These are phyloP conservation scores for Nicotiana benthamiana DNA, from an alignment of 257 asterid genomes.

Conservation along the genomic window DNA sequence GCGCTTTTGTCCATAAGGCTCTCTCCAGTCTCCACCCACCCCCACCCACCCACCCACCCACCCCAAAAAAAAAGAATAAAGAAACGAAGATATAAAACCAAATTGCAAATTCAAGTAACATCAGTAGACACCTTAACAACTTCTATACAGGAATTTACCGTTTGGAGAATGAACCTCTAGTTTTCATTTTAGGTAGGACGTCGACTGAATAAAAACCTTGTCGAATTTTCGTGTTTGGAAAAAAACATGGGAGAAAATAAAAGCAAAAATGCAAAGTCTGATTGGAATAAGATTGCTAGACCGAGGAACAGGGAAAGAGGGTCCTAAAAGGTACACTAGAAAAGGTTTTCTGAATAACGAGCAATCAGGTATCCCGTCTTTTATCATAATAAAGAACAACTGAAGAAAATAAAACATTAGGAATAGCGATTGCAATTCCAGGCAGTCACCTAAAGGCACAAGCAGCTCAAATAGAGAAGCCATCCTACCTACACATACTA, in stretches of 20 bases:
- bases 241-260: not conserved
- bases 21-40: not conserved
- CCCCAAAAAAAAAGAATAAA: not conserved
- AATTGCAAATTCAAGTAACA: not conserved
- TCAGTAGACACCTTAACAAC: not conserved
- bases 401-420: not conserved
- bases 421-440: not conserved
- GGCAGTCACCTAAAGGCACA: constrained; percentile 1
- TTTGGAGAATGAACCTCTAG: not conserved
- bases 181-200: not conserved
- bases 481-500: not conserved
- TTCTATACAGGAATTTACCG: not conserved
- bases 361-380: not conserved
- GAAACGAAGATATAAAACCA: not conserved
- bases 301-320: not conserved
- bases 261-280: not conserved
- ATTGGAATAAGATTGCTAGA: not conserved
- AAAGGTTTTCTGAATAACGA: not conserved
- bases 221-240: not conserved
- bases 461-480: not conserved
- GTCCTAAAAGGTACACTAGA: not conserved
- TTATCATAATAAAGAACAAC: not conserved
- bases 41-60: not conserved
- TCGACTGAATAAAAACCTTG: not conserved
- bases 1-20: not conserved